Conservation (phyloP, 148 eudicot genomes). For the Polygonum maritimum region DNA sequence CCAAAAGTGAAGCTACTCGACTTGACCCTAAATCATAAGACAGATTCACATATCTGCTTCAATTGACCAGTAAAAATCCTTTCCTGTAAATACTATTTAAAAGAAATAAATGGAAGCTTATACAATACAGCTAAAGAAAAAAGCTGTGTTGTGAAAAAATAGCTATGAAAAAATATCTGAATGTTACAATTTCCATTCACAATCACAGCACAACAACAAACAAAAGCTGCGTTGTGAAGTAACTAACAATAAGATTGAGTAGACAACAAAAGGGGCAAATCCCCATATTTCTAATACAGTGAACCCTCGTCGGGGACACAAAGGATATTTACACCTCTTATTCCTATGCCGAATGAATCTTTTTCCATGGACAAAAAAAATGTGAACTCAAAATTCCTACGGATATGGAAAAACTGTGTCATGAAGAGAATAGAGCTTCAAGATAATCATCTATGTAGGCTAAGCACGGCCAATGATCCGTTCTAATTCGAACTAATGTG, state of each 20-base stretch:
- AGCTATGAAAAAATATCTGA: not conserved
- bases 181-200: not conserved
- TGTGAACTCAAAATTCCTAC: slow-evolving; percentile 2
- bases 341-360: not conserved
- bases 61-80: not conserved
- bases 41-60: not conserved
- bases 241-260: not conserved
- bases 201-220: not conserved
- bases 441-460: slow-evolving; percentile 90
- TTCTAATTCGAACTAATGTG: slow-evolving; percentile 79
- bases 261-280: not conserved
- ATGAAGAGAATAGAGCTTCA: slow-evolving; percentile 69
- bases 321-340: slow-evolving; percentile 10
- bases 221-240: not conserved
- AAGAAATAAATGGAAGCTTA: no score
- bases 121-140: not conserved
- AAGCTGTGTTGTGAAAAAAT: not conserved
- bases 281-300: slow-evolving; percentile 1
- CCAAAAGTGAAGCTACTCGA: no score
- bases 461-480: slow-evolving; percentile 98
- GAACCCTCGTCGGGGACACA: not conserved
- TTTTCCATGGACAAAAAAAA: slow-evolving; percentile 7
- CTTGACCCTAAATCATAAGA: not conserved
- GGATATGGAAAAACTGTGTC: not conserved
- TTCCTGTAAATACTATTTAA: not conserved